Percentiles rank a stretch among this genome's conserved stretches.
These are phyloP conservation scores for Begonia peltatifolia DNA, from an alignment of 306 rosid species.

Conservation along the genomic window DNA sequence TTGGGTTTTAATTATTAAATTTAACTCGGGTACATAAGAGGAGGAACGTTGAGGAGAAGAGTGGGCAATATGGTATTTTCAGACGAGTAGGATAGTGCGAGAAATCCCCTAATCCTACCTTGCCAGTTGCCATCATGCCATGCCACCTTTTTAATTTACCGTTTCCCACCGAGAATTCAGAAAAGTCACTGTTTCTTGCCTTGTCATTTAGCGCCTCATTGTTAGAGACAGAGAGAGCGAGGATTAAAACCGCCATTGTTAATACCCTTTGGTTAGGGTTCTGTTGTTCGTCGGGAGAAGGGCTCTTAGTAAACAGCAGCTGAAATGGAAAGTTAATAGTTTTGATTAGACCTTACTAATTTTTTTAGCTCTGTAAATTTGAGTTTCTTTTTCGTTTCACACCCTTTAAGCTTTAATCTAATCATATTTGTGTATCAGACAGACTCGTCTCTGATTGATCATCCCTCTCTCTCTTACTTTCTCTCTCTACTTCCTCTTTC, in stretches of 20 bases:
- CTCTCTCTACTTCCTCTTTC: slow-evolving; percentile 15
- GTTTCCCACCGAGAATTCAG: slow-evolving; percentile 43
- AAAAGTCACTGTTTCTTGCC: slow-evolving; percentile 48
- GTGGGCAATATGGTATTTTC: neutral
- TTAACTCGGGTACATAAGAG: too few species aligned
- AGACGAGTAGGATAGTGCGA: neutral
- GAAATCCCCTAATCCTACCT: neutral
- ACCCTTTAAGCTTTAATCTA: slow-evolving; percentile 8
- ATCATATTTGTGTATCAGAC: neutral
- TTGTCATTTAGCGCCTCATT: slow-evolving; percentile 56
- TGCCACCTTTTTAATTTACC: slow-evolving; percentile 16
- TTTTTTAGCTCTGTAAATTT: neutral
- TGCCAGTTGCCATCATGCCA: slow-evolving; percentile 2
- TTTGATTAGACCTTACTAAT: slow-evolving; percentile 6
- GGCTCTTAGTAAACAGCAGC: slow-evolving; percentile 23
- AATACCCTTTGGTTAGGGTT: slow-evolving; percentile 35
- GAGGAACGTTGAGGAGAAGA: neutral
- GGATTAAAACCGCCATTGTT: slow-evolving; percentile 8
- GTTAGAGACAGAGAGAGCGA: slow-evolving; percentile 16
- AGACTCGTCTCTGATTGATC: slow-evolving; percentile 1
- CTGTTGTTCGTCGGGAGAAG: slow-evolving; percentile 45
- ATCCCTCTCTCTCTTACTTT: slow-evolving; percentile 14
- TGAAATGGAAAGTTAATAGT: slow-evolving; percentile 2
- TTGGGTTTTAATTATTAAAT: too few species aligned
- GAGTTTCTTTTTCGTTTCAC: neutral